These are phyloP conservation scores for Magnusiomyces magnusii DNA, from an alignment of 1,139 yeast genomes.

Conservation along the genomic window DNA sequence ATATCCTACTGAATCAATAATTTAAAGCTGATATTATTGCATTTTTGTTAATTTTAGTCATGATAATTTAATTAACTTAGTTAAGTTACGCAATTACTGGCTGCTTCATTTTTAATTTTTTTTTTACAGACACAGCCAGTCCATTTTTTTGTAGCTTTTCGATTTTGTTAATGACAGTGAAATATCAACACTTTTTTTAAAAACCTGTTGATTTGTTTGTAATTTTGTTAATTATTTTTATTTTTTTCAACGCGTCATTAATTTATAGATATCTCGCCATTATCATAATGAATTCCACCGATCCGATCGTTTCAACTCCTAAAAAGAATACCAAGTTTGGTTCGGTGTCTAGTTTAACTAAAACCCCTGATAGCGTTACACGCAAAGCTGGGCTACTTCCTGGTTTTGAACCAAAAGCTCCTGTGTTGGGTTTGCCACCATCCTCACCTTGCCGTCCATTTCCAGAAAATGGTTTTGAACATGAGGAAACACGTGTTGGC, in stretches of 20 bases:
- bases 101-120: too few relatives aligned
- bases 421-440: slow-evolving; percentile 5
- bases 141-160: not conserved
- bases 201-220: not conserved
- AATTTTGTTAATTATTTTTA: not conserved
- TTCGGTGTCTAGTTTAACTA: not conserved
- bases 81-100: too few relatives aligned
- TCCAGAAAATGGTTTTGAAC: not conserved
- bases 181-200: not conserved
- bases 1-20: too few relatives aligned
- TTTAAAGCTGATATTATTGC: too few relatives aligned
- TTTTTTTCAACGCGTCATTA: not conserved
- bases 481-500: slow-evolving; percentile 1
- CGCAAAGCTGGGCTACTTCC: slow-evolving; percentile 3
- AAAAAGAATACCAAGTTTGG: not conserved
- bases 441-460: not conserved
- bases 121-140: too few relatives aligned
- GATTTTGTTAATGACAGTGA: not conserved
- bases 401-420: slow-evolving; percentile 10
- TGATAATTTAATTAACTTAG: too few relatives aligned
- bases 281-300: not conserved
- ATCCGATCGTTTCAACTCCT: not conserved
- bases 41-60: too few relatives aligned
- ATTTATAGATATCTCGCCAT: not conserved
- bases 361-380: not conserved